Conservation (phyloP, 2,329 filamentous ascomycete genomes). For the Fusarium abutilonis region DNA sequence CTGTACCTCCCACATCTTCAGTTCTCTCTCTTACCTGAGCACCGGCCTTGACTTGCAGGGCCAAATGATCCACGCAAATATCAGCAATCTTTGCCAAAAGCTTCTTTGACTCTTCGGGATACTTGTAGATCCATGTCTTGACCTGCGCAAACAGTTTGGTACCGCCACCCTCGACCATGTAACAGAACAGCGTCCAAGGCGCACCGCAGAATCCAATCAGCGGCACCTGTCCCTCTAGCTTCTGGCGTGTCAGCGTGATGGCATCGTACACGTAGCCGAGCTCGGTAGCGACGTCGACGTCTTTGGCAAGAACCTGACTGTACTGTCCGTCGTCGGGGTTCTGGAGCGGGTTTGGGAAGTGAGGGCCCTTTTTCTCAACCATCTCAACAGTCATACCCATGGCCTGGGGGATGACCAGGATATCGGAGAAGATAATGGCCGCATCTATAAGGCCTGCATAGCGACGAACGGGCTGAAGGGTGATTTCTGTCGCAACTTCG, state of each 20-base stretch:
- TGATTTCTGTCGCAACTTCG: conserved; percentile 91
- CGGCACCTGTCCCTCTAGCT: conserved; percentile 87
- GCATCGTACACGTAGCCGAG: conserved; percentile 96
- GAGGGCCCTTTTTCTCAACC: conserved; percentile 95
- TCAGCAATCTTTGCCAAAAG: conserved; percentile 92
- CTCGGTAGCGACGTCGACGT: conserved; percentile 86
- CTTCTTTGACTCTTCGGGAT: conserved; percentile 80
- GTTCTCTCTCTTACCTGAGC: conserved; percentile 71
- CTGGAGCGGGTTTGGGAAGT: conserved; percentile 86
- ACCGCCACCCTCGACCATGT: conserved; percentile 98
- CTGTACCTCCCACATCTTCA: background rate
- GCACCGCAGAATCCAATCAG: conserved; percentile 97
- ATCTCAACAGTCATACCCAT: conserved; percentile 99
- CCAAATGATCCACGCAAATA: conserved; percentile 93
- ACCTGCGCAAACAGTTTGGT: conserved; percentile 93
- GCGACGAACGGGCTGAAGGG: conserved; percentile 92
- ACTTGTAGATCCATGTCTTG: conserved; percentile 97
- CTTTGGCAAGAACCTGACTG: conserved; percentile 74
- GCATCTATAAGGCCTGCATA: conserved; percentile 91
- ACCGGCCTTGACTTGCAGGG: conserved; percentile 89
- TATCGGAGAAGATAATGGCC: conserved; percentile 98
- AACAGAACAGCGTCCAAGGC: conserved; percentile 96
- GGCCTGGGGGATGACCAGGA: conserved; percentile 95
- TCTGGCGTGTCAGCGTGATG: conserved; percentile 88
- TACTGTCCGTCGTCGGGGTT: conserved; percentile 87